A percentile compares a stretch with the other conserved stretches of the same genome.
Evolutionary conservation across 768 basidiomycete species (phyloP).

Genomic region (Guyanaporus albipodus): DNA sequence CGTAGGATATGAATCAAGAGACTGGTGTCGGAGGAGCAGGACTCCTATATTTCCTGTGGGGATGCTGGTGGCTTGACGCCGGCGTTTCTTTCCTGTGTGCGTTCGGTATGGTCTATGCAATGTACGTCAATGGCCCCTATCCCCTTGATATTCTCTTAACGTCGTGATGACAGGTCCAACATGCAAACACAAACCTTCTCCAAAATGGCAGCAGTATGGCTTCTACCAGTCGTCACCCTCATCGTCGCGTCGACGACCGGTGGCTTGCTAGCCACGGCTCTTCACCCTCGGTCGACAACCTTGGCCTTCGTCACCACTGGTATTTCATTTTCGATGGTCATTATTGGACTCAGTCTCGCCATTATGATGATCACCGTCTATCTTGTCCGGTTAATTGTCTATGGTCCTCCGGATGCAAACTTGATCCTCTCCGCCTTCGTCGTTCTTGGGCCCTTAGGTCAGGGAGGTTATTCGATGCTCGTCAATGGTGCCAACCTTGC

Average conservation of each 20-base stretch:
- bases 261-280: conserved; percentile 39
- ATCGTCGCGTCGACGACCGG: conserved; percentile 53
- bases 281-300: conserved; percentile 34
- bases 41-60: conserved; percentile 43
- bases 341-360: conserved; percentile 45
- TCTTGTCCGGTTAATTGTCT: conserved; percentile 40
- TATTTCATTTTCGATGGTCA: conserved; percentile 41
- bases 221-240: conserved; percentile 49
- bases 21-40: conserved; percentile 33
- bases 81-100: conserved; percentile 39
- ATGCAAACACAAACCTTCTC: conserved; percentile 39
- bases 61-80: conserved; percentile 50
- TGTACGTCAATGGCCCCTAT: conserved; percentile 28
- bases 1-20: conserved; percentile 33
- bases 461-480: conserved; percentile 45
- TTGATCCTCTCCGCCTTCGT: conserved; percentile 44
- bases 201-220: conserved; percentile 44
- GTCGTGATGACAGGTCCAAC: conserved; percentile 37
- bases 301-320: conserved; percentile 41
- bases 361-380: conserved; percentile 49
- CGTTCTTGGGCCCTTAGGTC: conserved; percentile 51
- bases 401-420: conserved; percentile 38
- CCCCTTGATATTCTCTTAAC: neutral
- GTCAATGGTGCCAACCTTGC: conserved; percentile 39
- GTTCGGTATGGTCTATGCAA: conserved; percentile 47